Conservation (phyloP, 1,284 basidiomycete genomes). For the Phlebopus sp. region DNA sequence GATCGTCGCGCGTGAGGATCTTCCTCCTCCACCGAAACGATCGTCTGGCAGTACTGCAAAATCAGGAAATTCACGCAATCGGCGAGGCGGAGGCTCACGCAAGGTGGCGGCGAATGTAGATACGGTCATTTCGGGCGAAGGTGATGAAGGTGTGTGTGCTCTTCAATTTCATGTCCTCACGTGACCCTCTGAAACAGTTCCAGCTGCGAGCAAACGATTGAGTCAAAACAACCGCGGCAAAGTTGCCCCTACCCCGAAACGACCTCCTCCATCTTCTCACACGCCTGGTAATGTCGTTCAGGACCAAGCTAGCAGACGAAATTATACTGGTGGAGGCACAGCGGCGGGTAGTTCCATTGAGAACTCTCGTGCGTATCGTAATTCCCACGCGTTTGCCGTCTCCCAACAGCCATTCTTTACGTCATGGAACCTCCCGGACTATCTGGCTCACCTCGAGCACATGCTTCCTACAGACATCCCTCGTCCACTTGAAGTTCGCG, state of each 20-base stretch:
- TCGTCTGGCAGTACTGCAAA: conserved; percentile 22
- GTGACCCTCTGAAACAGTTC: conserved; percentile 31
- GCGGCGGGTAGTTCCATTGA: conserved; percentile 22
- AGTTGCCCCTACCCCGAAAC: conserved; percentile 42
- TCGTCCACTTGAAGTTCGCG: conserved; percentile 71
- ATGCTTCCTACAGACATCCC: conserved; percentile 80
- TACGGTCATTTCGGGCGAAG: conserved; percentile 45
- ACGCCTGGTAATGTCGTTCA: conserved; percentile 38
- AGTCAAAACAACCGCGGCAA: conserved; percentile 48
- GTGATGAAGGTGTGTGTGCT: conserved; percentile 57
- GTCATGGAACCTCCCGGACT: conserved; percentile 92
- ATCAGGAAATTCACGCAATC: conserved; percentile 35
- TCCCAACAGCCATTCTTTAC: conserved; percentile 74
- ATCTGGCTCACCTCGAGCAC: conserved; percentile 83
- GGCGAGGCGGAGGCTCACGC: conserved; percentile 34
- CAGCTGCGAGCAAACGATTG: conserved; percentile 39
- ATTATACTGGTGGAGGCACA: conserved; percentile 35
- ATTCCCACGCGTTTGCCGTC: conserved; percentile 72
- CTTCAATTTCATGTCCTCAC: conserved; percentile 35
- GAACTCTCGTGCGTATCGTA: conserved; percentile 59
- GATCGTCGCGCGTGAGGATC: conserved; percentile 42
- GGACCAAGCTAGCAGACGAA: conserved; percentile 47
- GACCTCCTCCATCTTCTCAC: conserved; percentile 47
- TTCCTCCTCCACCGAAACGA: conserved; percentile 31
- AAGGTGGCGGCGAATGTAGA: conserved; percentile 35